Conservation (phyloP, 352 stramenopile genomes). For the Pythium folliculosum region DNA sequence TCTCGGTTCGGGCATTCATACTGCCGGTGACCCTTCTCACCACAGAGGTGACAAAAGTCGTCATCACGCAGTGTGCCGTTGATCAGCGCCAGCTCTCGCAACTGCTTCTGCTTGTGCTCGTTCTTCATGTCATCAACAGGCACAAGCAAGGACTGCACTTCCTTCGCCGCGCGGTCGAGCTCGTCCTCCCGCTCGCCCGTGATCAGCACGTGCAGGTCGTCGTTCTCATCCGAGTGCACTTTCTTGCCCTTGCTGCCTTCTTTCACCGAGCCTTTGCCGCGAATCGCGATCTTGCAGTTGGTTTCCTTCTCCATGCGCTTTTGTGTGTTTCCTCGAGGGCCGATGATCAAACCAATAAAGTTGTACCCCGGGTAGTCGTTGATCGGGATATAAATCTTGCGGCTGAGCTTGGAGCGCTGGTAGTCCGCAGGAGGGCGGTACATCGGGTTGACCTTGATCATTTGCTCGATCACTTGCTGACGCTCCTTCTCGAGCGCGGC, state of each 20-base stretch:
- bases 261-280: constrained; percentile 96
- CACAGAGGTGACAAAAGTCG: constrained; percentile 98
- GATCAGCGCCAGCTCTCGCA: constrained; percentile 98
- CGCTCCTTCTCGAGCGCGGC: constrained; percentile 90
- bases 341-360: constrained; percentile 99
- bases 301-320: constrained; percentile 99
- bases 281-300: constrained; percentile 99
- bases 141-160: constrained; percentile 91
- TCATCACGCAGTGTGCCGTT: constrained; percentile 98
- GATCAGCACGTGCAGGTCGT: constrained; percentile 96
- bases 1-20: constrained; percentile 96
- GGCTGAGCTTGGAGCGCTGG: constrained; percentile 90
- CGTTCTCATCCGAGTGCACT: constrained; percentile 93
- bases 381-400: constrained; percentile 98
- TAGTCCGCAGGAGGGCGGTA: constrained; percentile 88
- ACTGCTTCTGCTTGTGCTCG: constrained; percentile 98
- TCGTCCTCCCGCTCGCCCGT: constrained; percentile 89
- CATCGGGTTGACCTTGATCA: constrained; percentile 95
- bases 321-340: constrained; percentile 98
- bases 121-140: constrained; percentile 92
- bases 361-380: constrained; percentile 99
- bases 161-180: constrained; percentile 81
- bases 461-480: constrained; percentile 93
- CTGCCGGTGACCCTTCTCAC: constrained; percentile 96
- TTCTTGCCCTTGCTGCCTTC: constrained; percentile 95